Conservation (phyloP, 176 grass and related monocot species). For the Elaeis guineensis region DNA sequence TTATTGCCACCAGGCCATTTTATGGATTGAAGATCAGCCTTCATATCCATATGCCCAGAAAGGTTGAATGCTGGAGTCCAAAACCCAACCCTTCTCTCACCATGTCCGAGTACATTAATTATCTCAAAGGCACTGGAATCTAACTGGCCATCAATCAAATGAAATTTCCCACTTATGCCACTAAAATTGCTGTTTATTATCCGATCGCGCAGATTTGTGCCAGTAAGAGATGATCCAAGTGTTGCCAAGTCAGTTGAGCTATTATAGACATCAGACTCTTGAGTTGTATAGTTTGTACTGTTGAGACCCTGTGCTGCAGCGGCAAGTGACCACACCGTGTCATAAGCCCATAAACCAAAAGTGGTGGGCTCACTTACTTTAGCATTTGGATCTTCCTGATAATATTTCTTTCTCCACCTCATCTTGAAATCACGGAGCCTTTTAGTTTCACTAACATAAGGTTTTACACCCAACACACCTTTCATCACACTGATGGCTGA, state of each 20-base stretch:
- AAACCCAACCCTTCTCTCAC: constrained; percentile 29
- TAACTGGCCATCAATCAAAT: constrained; percentile 46
- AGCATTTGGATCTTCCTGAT: constrained; percentile 12
- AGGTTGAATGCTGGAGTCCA: constrained; percentile 19
- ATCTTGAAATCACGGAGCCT: constrained; percentile 20
- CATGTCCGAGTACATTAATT: constrained; percentile 24
- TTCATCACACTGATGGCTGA: constrained; percentile 50
- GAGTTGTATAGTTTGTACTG: constrained; percentile 25
- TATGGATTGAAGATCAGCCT: constrained; percentile 15
- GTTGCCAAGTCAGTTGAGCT: constrained; percentile 40
- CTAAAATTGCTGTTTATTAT: constrained; percentile 30
- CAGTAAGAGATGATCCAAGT: constrained; percentile 33
- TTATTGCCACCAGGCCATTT: constrained; percentile 38
- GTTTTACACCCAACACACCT: constrained; percentile 62
- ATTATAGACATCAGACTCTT: constrained; percentile 16
- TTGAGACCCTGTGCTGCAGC: constrained; percentile 30
- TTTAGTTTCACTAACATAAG: constrained; percentile 25
- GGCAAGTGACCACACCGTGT: constrained; percentile 58
- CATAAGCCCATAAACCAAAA: constrained; percentile 65
- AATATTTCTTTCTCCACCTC: constrained; percentile 42
- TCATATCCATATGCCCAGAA: constrained; percentile 11
- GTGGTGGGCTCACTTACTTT: constrained; percentile 22
- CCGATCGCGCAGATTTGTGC: constrained; percentile 10
- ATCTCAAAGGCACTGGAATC: constrained; percentile 42
- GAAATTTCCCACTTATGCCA: constrained; percentile 39